These are phyloP conservation scores for Ceratocystis cacaofunesta DNA, from an alignment of 2,329 filamentous ascomycete genomes.

Conservation along the genomic window DNA sequence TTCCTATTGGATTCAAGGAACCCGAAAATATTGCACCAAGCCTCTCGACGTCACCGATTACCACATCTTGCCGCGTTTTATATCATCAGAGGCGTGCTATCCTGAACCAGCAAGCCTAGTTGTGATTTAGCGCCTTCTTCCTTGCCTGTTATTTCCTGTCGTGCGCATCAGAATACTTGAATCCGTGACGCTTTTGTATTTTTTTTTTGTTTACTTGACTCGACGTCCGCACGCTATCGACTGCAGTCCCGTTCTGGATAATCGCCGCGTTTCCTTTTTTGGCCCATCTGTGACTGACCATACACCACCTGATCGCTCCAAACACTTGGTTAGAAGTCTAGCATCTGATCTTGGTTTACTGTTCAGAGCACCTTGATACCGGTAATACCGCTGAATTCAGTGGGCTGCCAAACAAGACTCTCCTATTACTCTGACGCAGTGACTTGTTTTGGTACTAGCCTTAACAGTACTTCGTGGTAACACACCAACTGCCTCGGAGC, in stretches of 20 bases:
- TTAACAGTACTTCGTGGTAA: background rate
- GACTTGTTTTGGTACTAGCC: background rate
- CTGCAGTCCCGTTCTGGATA: background rate
- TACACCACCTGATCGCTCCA: background rate
- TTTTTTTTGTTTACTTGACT: background rate
- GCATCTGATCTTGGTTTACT: too few relatives aligned
- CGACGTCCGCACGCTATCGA: too few relatives aligned
- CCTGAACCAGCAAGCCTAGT: background rate
- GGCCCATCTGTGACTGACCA: background rate
- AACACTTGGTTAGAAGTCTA: too few relatives aligned
- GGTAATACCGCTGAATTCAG: too few relatives aligned
- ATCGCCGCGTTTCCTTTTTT: background rate
- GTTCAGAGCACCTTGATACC: too few relatives aligned
- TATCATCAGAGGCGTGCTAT: background rate
- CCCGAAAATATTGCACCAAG: background rate
- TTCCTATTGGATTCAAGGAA: background rate
- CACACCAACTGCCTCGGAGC: slow-evolving; percentile 4
- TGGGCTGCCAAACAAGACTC: too few relatives aligned
- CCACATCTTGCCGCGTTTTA: background rate
- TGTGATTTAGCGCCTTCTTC: background rate
- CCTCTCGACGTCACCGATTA: background rate
- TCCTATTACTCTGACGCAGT: background rate
- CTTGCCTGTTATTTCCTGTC: background rate
- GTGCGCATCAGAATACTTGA: background rate
- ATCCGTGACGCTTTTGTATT: background rate